Evolutionary conservation across 169 alveolate species (phyloP).

Genomic region (Plasmodium yoelii): DNA sequence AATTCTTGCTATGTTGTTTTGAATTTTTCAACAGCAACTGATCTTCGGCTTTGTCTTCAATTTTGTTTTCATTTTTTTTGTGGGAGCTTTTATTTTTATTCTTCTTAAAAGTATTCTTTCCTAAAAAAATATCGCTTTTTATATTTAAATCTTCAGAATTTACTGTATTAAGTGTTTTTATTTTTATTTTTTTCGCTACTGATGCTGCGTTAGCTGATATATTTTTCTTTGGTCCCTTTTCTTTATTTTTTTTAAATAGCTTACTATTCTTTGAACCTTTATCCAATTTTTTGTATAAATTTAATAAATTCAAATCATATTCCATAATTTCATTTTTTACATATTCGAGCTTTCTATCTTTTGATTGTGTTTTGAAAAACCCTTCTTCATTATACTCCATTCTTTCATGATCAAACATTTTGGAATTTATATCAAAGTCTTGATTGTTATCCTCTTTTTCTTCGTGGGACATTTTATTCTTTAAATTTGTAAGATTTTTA

Average conservation of each 20-base stretch:
- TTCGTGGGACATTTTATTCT: not conserved
- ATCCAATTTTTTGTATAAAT: conserved; percentile 54
- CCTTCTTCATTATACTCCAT: conserved; percentile 4
- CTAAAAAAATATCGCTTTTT: conserved; percentile 29
- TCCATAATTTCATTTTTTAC: conserved; percentile 50
- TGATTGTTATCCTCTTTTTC: conserved; percentile 7
- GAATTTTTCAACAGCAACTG: conserved; percentile 1
- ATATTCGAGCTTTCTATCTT: conserved; percentile 25
- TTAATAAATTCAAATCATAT: conserved; percentile 44
- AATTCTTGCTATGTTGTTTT: conserved; percentile 10
- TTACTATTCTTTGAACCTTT: conserved; percentile 28
- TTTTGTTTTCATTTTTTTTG: conserved; percentile 14
- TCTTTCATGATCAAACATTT: not conserved
- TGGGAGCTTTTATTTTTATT: conserved; percentile 1
- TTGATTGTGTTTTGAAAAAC: conserved; percentile 6
- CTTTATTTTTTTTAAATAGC: not conserved
- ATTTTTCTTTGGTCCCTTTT: conserved; percentile 7
- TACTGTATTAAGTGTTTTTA: conserved; percentile 13
- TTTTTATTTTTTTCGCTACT: conserved; percentile 1
- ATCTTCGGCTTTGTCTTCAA: conserved; percentile 3
- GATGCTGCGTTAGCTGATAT: not conserved
- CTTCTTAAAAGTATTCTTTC: conserved; percentile 18
- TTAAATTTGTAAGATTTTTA: conserved; percentile 4
- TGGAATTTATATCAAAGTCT: not conserved
- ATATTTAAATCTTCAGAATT: conserved; percentile 41